Evolutionary conservation across 148 eudicot species (phyloP).

Genomic region (Chenopodium suecicum): DNA sequence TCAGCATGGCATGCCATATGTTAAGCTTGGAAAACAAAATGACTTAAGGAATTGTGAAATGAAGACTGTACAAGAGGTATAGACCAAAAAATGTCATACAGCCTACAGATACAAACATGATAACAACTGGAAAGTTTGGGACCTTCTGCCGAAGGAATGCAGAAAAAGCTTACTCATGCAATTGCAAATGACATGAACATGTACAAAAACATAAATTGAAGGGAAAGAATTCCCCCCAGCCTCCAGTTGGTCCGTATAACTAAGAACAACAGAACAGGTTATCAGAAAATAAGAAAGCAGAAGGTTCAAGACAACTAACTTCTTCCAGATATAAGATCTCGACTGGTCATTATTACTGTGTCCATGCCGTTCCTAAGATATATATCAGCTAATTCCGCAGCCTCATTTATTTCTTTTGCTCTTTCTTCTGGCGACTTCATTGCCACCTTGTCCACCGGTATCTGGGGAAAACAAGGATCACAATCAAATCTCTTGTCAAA

Average conservation of each 20-base stretch:
- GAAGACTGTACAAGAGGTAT: neutral
- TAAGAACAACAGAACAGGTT: neutral
- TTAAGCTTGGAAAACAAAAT: no score
- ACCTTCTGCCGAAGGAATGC: neutral
- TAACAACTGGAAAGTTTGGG: neutral
- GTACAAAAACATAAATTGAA: neutral
- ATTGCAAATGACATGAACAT: neutral
- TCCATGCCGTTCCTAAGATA: conserved; percentile 62
- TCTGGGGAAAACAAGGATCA: conserved; percentile 36
- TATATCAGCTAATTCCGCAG: conserved; percentile 75
- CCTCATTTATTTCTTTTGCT: conserved; percentile 65
- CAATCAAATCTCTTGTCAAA: conserved; percentile 14
- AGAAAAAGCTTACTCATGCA: neutral
- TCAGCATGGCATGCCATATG: neutral
- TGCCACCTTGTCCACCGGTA: conserved; percentile 88
- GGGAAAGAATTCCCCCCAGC: neutral
- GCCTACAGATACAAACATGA: neutral
- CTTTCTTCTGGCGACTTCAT: conserved; percentile 82
- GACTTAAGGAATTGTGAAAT: neutral
- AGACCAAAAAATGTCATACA: neutral
- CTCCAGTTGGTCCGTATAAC: neutral
- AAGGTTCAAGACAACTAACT: conserved; percentile 46
- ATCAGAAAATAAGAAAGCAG: neutral
- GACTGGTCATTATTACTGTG: conserved; percentile 87
- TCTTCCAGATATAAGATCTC: conserved; percentile 81